These are phyloP conservation scores for Cryptococcus deneoformans DNA, from an alignment of 1,284 basidiomycete species.

Conservation along the genomic window DNA sequence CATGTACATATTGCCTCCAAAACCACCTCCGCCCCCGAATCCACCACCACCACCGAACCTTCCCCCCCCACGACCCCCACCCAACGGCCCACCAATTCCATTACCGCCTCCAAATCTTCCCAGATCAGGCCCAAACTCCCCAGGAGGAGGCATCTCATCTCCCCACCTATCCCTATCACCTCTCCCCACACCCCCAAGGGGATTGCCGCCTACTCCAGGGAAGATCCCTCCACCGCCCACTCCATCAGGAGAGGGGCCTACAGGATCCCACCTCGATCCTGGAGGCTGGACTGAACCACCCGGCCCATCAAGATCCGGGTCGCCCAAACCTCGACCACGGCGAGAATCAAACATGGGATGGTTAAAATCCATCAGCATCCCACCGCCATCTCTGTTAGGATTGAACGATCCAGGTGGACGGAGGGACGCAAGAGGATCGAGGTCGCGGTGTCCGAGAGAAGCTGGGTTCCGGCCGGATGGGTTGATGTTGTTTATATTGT, in stretches of 20 bases:
- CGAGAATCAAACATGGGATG: slow-evolving; percentile 53
- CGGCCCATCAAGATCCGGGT: slow-evolving; percentile 27
- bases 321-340: slow-evolving; percentile 14
- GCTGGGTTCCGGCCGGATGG: slow-evolving; percentile 28
- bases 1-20: slow-evolving; percentile 5
- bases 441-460: slow-evolving; percentile 53
- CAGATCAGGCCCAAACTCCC: slow-evolving; percentile 45
- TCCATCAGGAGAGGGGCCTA: slow-evolving; percentile 45
- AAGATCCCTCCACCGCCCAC: slow-evolving; percentile 13
- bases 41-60: slow-evolving; percentile 17
- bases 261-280: slow-evolving; percentile 56
- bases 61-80: slow-evolving; percentile 10
- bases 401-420: slow-evolving; percentile 27
- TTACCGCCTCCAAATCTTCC: slow-evolving; percentile 38
- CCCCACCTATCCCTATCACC: slow-evolving; percentile 40
- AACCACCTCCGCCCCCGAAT: slow-evolving; percentile 13
- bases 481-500: not conserved
- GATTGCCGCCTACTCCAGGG: slow-evolving; percentile 34
- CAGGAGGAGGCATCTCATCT: slow-evolving; percentile 48
- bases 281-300: slow-evolving; percentile 48
- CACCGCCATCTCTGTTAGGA: slow-evolving; percentile 45
- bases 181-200: slow-evolving; percentile 33
- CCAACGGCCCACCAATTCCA: slow-evolving; percentile 3
- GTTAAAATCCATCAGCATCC: slow-evolving; percentile 55
- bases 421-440: slow-evolving; percentile 52